Conservation (phyloP, 495 filamentous ascomycete genomes). For the Penicillium robsamsonii region DNA sequence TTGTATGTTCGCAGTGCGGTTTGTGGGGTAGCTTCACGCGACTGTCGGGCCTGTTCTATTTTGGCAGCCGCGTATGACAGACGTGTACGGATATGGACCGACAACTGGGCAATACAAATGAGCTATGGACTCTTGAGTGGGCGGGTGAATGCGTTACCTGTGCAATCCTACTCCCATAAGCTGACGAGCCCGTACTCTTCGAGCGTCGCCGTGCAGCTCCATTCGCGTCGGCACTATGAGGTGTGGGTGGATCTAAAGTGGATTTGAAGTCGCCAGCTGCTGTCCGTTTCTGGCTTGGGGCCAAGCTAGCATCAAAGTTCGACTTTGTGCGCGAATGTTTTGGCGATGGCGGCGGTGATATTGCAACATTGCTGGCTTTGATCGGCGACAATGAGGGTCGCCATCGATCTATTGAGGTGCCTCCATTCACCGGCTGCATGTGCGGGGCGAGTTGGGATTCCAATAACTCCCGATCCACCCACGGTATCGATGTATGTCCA, state of each 20-base stretch:
- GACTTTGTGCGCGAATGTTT: conserved; percentile 12
- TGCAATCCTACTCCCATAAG: conserved; percentile 63
- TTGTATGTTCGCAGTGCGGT: conserved; percentile 67
- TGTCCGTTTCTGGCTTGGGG: conserved; percentile 56
- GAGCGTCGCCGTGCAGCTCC: conserved; percentile 50
- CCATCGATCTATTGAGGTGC: conserved; percentile 10
- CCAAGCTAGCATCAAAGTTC: conserved; percentile 14
- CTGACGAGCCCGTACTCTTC: conserved; percentile 63
- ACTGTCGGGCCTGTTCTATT: conserved; percentile 81
- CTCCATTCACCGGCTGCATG: conserved; percentile 10
- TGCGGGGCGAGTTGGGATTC: conserved; percentile 12
- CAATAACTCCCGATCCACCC: conserved; percentile 6
- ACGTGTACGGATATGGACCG: conserved; percentile 71
- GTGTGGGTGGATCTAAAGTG: conserved; percentile 38
- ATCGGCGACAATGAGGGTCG: conserved; percentile 13
- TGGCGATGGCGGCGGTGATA: conserved; percentile 12
- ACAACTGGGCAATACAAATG: conserved; percentile 53
- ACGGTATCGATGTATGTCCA: conserved; percentile 13
- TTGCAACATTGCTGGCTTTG: conserved; percentile 13
- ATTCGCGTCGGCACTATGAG: conserved; percentile 29
- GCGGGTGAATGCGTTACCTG: conserved; percentile 55
- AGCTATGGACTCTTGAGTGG: conserved; percentile 13
- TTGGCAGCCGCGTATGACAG: conserved; percentile 89
- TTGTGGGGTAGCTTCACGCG: conserved; percentile 59
- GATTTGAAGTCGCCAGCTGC: conserved; percentile 63